A percentile compares a stretch with the other conserved stretches of the same genome.
Conservation (phyloP, 1,284 basidiomycete species). For the Naganishia albida region DNA sequence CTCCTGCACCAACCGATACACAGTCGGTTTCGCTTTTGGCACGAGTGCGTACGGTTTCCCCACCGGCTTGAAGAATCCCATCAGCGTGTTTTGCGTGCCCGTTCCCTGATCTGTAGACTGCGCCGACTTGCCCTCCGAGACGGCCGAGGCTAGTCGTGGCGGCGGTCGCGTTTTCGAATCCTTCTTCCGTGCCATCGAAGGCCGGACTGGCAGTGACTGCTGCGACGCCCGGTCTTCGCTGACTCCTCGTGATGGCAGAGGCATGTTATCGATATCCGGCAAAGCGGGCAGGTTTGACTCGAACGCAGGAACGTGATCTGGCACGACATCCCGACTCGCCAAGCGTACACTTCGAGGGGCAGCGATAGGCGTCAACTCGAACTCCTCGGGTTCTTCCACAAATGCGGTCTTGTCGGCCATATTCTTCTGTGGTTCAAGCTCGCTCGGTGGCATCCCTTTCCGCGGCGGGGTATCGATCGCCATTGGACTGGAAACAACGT, state of each 20-base stretch:
- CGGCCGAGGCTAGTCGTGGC: constrained; percentile 1
- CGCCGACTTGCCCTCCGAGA: background rate
- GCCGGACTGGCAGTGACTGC: background rate
- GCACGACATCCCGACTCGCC: background rate
- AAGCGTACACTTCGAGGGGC: background rate
- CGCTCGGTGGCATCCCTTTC: background rate
- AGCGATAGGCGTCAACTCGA: constrained; percentile 18
- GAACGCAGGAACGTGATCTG: background rate
- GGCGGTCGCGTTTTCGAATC: background rate
- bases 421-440: background rate
- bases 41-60: background rate
- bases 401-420: background rate
- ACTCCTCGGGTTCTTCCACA: constrained; percentile 7
- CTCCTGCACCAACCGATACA: constrained; percentile 21
- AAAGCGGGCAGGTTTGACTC: background rate
- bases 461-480: constrained; percentile 8
- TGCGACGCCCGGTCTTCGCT: background rate
- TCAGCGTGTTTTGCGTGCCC: background rate
- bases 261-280: no score
- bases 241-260: no score
- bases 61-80: constrained; percentile 5
- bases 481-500: background rate
- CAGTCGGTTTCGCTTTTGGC: constrained; percentile 8
- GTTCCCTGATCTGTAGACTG: background rate
- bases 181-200: constrained; percentile 8